Evolutionary conservation across 1,284 basidiomycete genomes (phyloP), one percentile per base, ranked within the genome.

Genomic region (Ustilago curta): DNA sequence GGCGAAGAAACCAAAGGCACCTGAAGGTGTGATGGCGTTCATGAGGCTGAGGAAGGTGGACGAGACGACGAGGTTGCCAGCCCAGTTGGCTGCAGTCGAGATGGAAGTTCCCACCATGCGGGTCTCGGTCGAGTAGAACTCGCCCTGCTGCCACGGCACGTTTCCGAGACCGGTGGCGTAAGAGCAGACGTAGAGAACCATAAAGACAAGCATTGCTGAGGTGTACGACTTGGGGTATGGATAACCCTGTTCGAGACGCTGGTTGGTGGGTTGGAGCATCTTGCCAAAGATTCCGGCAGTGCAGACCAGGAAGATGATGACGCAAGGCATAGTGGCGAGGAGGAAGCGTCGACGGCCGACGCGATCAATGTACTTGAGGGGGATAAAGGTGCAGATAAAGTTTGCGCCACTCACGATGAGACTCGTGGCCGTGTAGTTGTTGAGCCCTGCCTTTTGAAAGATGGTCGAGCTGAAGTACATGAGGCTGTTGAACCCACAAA

Each of bases 91-190:
- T 4, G 91, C 90, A 0, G 92, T 93, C n/a, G 90, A 88, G 66
- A 93, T 87, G 3, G 91, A 72, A 42, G 76, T 70, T 23, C 92
- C 93, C 50, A 94, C 89, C 3, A 92, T 93, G 59, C 93, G 89
- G 8, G 93, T 92, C 55, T 86, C 82, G 29, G 85, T 78, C 4
- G 82, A 88, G 85, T 93, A 93, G 27, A 94, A 88, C 83, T 94
- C 92, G 67, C 92, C 92, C 83, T 94, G 92, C 80, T 93, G 92
- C 92, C 92, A 94, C 0, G 93, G 92, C 0, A 93, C 91, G 80
- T 93, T 93, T 8, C 89, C 90, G 8, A 84, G 80, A 44, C 85
- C 85, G 9, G 79, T 78, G 0, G 92, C 93, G 81, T 93, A 94
- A 7, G 91, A 91, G 1, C 91, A 91, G 29, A 93, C 92, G 85